Percentiles rank a stretch among this genome's conserved stretches.
These are phyloP conservation scores for Fusarium cyanostomum DNA, from an alignment of 2,329 filamentous ascomycete genomes.

Conservation along the genomic window DNA sequence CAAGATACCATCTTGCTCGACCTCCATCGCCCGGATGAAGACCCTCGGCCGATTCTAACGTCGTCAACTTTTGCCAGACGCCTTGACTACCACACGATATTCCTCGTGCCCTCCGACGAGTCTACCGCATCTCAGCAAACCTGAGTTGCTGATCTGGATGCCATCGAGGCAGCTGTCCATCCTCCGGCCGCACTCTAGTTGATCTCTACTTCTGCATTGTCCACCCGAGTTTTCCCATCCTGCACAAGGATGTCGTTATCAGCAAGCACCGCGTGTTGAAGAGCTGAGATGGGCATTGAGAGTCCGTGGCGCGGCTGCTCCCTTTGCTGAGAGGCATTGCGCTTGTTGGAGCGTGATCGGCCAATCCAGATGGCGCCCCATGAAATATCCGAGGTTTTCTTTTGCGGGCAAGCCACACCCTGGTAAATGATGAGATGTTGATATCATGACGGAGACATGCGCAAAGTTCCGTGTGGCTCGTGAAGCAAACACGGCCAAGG, in stretches of 20 bases:
- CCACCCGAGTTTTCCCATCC: slow-evolving; percentile 66
- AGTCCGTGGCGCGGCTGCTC: slow-evolving; percentile 50
- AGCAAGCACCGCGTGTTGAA: slow-evolving; percentile 64
- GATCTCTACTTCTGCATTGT: slow-evolving; percentile 73
- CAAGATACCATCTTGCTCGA: slow-evolving; percentile 67
- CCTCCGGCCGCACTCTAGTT: slow-evolving; percentile 69
- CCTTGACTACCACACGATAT: slow-evolving; percentile 49
- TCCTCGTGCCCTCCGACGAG: slow-evolving; percentile 50
- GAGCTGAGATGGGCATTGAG: slow-evolving; percentile 55
- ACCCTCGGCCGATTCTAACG: slow-evolving; percentile 2
- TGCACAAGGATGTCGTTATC: slow-evolving; percentile 69
- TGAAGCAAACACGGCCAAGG: slow-evolving; percentile 16
- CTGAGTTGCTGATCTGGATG: slow-evolving; percentile 53
- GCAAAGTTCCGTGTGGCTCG: slow-evolving; percentile 12
- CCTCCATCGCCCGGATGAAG: slow-evolving; percentile 61
- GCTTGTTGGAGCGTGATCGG: slow-evolving; percentile 50
- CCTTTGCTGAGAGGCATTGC: slow-evolving; percentile 53
- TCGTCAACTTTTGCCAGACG: slow-evolving; percentile 44
- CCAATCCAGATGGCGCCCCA: slow-evolving; percentile 19
- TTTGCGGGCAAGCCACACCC: not conserved
- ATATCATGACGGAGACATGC: not conserved
- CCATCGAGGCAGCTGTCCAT: slow-evolving; percentile 69
- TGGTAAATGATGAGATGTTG: not conserved
- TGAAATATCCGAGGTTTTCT: not conserved
- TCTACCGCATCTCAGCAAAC: slow-evolving; percentile 52